Evolutionary conservation across 352 stramenopile species (phyloP).

Genomic region (Plasmopara viticola): DNA sequence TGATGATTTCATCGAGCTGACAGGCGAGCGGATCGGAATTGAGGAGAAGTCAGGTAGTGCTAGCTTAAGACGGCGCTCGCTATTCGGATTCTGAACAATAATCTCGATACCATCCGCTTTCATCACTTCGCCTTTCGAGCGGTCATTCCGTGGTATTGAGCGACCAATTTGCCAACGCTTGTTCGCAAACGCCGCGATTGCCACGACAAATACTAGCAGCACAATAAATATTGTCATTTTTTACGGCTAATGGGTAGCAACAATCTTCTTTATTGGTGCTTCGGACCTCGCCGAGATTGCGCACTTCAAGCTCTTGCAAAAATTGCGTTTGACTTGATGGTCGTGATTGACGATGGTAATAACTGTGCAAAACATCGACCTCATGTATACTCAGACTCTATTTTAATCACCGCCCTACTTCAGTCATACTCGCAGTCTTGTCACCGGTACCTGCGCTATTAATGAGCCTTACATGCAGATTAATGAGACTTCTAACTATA

Average conservation of each 20-base stretch:
- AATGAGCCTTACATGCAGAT: slow-evolving; percentile 6
- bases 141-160: slow-evolving; percentile 14
- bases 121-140: slow-evolving; percentile 30
- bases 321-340: not conserved
- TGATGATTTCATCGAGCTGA: slow-evolving; percentile 36
- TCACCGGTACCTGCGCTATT: slow-evolving; percentile 16
- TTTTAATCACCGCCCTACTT: slow-evolving; percentile 11
- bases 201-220: slow-evolving; percentile 23
- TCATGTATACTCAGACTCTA: slow-evolving; percentile 12
- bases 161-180: slow-evolving; percentile 23
- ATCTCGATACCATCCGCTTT: slow-evolving; percentile 31
- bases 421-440: slow-evolving; percentile 18
- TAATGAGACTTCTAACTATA: too few species aligned
- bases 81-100: slow-evolving; percentile 29
- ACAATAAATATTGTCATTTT: slow-evolving; percentile 16
- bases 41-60: slow-evolving; percentile 19
- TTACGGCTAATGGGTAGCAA: too few species aligned
- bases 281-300: too few species aligned
- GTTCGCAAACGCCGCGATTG: slow-evolving; percentile 19
- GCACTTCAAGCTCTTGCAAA: too few species aligned
- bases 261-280: too few species aligned
- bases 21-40: slow-evolving; percentile 18
- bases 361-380: not conserved
- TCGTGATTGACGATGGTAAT: not conserved
- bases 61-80: slow-evolving; percentile 22